Evolutionary conservation across 139 green algal genomes (phyloP).

Genomic region (Tetraselmis chui): DNA sequence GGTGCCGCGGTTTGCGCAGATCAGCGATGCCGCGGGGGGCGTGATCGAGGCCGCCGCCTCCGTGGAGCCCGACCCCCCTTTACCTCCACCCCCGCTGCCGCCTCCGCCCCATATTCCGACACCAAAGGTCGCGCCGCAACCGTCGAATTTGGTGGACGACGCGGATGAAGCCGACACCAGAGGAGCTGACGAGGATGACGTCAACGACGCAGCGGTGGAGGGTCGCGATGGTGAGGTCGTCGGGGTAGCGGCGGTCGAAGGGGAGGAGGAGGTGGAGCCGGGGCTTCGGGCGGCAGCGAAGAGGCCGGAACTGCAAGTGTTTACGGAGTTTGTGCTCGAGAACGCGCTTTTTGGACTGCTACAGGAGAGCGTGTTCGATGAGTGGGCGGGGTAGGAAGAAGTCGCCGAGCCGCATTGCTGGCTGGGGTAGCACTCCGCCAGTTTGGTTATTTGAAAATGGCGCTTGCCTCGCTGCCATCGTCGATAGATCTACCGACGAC

Average conservation of each 20-base stretch:
- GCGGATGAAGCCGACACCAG: too few species aligned
- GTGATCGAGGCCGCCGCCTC: neutral
- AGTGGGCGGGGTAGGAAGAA: too few species aligned
- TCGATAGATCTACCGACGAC: too few species aligned
- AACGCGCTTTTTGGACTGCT: constrained; percentile 21
- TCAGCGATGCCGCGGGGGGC: neutral
- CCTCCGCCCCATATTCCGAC: neutral
- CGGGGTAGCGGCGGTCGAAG: too few species aligned
- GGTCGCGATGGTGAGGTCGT: neutral
- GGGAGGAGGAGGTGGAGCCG: neutral
- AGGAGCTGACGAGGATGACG: too few species aligned
- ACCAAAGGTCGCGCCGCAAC: neutral
- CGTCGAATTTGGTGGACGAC: neutral
- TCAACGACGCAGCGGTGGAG: neutral
- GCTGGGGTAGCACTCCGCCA: too few species aligned
- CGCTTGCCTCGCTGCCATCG: too few species aligned
- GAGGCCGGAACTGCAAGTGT: constrained; percentile 18
- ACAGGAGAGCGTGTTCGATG: constrained; percentile 10
- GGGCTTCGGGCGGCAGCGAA: neutral
- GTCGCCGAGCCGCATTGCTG: too few species aligned
- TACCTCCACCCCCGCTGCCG: neutral
- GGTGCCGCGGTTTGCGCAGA: neutral
- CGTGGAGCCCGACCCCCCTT: neutral
- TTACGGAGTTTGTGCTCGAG: constrained; percentile 37
- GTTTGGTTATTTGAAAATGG: too few species aligned